These are phyloP conservation scores for Aspergillus eucalypticola DNA, from an alignment of 2,329 filamentous ascomycete species.

Conservation along the genomic window DNA sequence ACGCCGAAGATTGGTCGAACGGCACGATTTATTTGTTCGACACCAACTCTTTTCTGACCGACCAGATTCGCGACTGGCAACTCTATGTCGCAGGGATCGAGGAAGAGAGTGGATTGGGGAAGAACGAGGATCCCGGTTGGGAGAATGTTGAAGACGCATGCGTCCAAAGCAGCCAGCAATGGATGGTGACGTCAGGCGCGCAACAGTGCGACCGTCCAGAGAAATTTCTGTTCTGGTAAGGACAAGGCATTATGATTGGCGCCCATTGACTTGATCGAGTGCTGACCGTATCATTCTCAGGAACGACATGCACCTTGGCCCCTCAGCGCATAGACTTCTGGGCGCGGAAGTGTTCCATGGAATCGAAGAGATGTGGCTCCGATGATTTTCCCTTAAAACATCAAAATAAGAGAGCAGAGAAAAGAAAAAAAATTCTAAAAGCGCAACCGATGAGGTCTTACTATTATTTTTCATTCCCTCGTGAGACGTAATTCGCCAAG, in stretches of 20 bases:
- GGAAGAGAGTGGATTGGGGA: constrained; percentile 37
- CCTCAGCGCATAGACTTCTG: constrained; percentile 41
- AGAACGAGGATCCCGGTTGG: constrained; percentile 36
- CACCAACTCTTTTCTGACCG: constrained; percentile 40
- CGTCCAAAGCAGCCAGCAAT: constrained; percentile 28
- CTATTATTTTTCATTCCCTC: background rate
- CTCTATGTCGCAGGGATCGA: constrained; percentile 37
- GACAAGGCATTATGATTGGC: constrained; percentile 11
- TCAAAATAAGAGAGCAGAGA: constrained; percentile 5
- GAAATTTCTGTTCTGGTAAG: constrained; percentile 46
- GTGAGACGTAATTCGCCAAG: background rate
- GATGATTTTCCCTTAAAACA: constrained; percentile 11
- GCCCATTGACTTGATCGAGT: constrained; percentile 6
- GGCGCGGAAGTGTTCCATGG: constrained; percentile 40
- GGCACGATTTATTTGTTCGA: constrained; percentile 42
- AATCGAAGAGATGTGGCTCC: constrained; percentile 37
- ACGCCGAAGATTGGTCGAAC: constrained; percentile 34
- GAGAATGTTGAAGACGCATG: constrained; percentile 41
- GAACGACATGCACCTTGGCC: constrained; percentile 45
- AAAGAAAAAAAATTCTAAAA: constrained; percentile 10
- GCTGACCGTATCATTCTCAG: constrained; percentile 26
- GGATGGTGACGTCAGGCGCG: constrained; percentile 34
- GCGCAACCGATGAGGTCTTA: background rate
- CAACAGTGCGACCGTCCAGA: constrained; percentile 38
- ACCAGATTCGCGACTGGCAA: constrained; percentile 43